Conservation (phyloP, 2,329 filamentous ascomycete genomes). For the Tympanopsis confertula region DNA sequence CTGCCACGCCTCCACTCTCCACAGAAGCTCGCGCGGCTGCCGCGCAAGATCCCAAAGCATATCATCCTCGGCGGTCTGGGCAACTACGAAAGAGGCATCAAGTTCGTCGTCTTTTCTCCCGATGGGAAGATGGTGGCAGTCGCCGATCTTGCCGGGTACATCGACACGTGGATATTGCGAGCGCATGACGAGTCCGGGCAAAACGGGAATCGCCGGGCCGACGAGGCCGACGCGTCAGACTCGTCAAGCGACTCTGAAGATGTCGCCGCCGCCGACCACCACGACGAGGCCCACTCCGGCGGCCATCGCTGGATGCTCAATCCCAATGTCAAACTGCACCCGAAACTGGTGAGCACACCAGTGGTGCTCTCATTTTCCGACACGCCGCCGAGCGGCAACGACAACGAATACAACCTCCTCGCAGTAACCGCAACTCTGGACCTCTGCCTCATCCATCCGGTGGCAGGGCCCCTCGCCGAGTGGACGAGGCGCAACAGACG, state of each 20-base stretch:
- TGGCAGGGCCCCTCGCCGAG: conserved; percentile 64
- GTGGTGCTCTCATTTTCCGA: conserved; percentile 53
- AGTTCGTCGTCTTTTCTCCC: conserved; percentile 64
- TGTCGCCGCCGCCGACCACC: conserved; percentile 27
- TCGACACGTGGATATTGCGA: conserved; percentile 75
- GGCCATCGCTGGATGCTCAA: conserved; percentile 67
- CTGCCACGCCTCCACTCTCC: conserved; percentile 7
- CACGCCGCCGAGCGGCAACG: conserved; percentile 11
- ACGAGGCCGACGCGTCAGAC: conserved; percentile 12
- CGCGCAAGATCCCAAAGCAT: conserved; percentile 40
- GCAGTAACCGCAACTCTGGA: conserved; percentile 54
- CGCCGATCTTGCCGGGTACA: conserved; percentile 70
- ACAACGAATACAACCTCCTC: conserved; percentile 37
- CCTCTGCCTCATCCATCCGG: conserved; percentile 68
- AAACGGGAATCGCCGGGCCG: conserved; percentile 13
- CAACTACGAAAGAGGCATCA: conserved; percentile 67
- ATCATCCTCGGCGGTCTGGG: conserved; percentile 54
- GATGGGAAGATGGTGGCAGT: conserved; percentile 70
- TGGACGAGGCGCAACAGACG: conserved; percentile 80
- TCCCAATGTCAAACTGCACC: conserved; percentile 56
- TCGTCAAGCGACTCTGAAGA: conserved; percentile 16
- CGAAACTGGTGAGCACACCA: conserved; percentile 53
- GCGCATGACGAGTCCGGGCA: conserved; percentile 32
- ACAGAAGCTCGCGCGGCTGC: conserved; percentile 37
- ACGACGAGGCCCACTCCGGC: conserved; percentile 19